Conservation (phyloP, 148 eudicot species). For the Camellia sinensis region DNA sequence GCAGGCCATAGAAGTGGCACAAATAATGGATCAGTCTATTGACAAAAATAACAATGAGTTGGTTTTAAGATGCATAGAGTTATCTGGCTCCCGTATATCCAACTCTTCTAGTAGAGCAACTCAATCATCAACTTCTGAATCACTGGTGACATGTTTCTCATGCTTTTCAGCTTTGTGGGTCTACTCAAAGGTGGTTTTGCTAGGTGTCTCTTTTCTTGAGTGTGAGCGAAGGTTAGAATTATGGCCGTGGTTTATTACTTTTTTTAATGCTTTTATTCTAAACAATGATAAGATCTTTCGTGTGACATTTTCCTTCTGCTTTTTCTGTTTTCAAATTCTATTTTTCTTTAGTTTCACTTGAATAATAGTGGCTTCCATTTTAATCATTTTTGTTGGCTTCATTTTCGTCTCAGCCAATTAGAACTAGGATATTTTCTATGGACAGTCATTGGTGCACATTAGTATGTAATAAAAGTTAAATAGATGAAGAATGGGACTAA, state of each 20-base stretch:
- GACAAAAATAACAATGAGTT: conserved; percentile 54
- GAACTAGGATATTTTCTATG: background rate
- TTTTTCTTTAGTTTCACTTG: background rate
- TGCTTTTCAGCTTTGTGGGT: conserved; percentile 82
- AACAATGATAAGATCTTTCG: background rate
- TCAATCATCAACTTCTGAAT: conserved; percentile 31
- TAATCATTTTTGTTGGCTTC: background rate
- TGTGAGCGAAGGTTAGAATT: conserved; percentile 53
- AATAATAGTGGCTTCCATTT: background rate
- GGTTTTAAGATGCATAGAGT: conserved; percentile 56
- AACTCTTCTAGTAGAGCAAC: conserved; percentile 24
- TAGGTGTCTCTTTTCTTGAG: conserved; percentile 84
- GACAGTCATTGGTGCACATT: background rate
- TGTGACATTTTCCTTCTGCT: background rate
- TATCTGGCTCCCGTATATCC: conserved; percentile 52
- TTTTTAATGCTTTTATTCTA: background rate
- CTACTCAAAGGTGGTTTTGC: conserved; percentile 72
- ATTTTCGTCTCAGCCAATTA: background rate
- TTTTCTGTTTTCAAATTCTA: background rate
- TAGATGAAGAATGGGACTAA: background rate
- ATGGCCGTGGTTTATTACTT: background rate
- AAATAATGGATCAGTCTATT: conserved; percentile 81
- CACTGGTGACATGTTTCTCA: conserved; percentile 42
- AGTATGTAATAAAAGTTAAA: background rate
- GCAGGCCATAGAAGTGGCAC: conserved; percentile 88